These are phyloP conservation scores for Picochlorum sp. DNA, from an alignment of 139 green algal species.

Conservation along the genomic window DNA sequence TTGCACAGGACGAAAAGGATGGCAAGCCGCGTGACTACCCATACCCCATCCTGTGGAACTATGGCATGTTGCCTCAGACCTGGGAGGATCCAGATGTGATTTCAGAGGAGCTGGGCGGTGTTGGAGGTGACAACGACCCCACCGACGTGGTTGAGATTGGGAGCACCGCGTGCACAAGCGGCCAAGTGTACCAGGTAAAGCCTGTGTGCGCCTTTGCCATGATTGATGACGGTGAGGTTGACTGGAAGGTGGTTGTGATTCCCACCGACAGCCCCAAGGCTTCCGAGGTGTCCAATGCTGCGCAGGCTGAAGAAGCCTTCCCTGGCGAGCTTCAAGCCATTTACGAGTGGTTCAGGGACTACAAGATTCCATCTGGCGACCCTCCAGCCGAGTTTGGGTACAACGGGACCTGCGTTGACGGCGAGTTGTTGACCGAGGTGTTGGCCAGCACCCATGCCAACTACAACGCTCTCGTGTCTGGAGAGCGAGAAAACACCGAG, in stretches of 20 bases:
- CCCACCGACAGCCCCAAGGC: slow-evolving; percentile 85
- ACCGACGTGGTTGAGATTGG: slow-evolving; percentile 98
- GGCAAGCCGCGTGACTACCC: slow-evolving; percentile 97
- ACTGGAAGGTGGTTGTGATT: slow-evolving; percentile 98
- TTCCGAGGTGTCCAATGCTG: slow-evolving; percentile 78
- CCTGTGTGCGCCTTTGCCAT: slow-evolving; percentile 83
- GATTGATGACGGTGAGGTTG: slow-evolving; percentile 98
- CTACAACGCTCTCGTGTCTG: slow-evolving; percentile 37
- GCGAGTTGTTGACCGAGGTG: slow-evolving; percentile 20
- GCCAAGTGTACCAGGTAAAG: slow-evolving; percentile 84
- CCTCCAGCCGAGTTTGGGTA: slow-evolving; percentile 88
- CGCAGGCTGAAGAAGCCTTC: slow-evolving; percentile 92
- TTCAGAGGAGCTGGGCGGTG: slow-evolving; percentile 46
- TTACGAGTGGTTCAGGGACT: slow-evolving; percentile 94
- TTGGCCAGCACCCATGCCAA: slow-evolving; percentile 45
- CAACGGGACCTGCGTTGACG: slow-evolving; percentile 53
- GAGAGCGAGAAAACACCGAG: slow-evolving; percentile 42
- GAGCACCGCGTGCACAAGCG: slow-evolving; percentile 47
- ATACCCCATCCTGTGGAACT: slow-evolving; percentile 99
- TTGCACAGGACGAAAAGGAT: slow-evolving; percentile 99
- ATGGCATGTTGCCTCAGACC: slow-evolving; percentile 96
- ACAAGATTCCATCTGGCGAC: slow-evolving; percentile 99
- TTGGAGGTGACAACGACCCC: slow-evolving; percentile 92
- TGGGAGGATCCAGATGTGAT: slow-evolving; percentile 78
- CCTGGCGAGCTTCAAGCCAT: slow-evolving; percentile 91